phyloP scores from a whole-genome alignment of 495 filamentous ascomycete genomes.

The Penicillium pancosmium region DNA sequence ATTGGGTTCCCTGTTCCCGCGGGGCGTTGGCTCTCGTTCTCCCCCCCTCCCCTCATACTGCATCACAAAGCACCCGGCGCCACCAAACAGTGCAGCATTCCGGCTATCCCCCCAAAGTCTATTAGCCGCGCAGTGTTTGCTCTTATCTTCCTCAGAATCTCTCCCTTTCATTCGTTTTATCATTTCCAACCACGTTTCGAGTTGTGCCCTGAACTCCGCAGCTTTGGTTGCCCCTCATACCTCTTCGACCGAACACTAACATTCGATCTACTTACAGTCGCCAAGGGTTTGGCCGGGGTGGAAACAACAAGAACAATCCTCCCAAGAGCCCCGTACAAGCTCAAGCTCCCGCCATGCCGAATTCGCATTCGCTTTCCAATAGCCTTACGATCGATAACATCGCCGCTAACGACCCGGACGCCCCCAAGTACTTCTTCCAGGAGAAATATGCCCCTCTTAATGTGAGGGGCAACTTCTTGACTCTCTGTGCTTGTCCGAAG shows the following conservation, averaged over 20 bases:
- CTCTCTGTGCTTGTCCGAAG: constrained; percentile 83
- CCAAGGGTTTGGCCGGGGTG: constrained; percentile 55
- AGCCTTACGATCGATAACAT: constrained; percentile 54
- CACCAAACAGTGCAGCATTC: constrained; percentile 30
- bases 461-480: constrained; percentile 96
- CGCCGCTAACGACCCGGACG: constrained; percentile 55
- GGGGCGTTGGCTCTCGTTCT: not conserved
- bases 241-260: constrained; percentile 5
- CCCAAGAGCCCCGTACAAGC: constrained; percentile 51
- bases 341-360: constrained; percentile 59
- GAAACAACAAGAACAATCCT: constrained; percentile 56
- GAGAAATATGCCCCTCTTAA: constrained; percentile 82
- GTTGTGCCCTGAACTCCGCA: constrained; percentile 4
- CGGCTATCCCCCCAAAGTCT: constrained; percentile 12
- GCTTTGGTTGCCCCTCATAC: constrained; percentile 11
- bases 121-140: constrained; percentile 10
- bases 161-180: not conserved
- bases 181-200: not conserved
- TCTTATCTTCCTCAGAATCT: not conserved
- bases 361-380: constrained; percentile 58
- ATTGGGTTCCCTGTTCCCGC: constrained; percentile 1
- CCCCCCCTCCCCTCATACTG: constrained; percentile 24
- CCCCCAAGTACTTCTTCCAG: constrained; percentile 71
- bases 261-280: constrained; percentile 35
- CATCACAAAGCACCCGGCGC: constrained; percentile 23